These are phyloP conservation scores for Athelia sp. DNA, from an alignment of 1,284 basidiomycete genomes.

Conservation along the genomic window DNA sequence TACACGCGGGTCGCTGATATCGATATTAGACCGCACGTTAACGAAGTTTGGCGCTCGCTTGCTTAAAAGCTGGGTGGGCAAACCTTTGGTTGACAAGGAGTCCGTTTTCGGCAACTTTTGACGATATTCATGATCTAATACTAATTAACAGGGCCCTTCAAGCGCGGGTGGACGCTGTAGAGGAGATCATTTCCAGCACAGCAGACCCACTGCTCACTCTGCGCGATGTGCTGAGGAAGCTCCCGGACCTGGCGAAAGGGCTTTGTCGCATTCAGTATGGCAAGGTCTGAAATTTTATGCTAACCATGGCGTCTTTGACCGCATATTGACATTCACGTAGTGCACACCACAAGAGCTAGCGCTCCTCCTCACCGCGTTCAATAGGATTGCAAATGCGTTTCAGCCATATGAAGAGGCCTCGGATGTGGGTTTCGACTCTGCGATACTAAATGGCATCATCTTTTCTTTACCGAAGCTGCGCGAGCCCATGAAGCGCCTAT, in stretches of 20 bases:
- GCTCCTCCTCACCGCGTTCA: slow-evolving; percentile 72
- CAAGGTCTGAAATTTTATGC: slow-evolving; percentile 44
- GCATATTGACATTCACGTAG: slow-evolving; percentile 27
- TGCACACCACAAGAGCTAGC: slow-evolving; percentile 85
- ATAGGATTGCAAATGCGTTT: slow-evolving; percentile 70
- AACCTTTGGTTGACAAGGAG: slow-evolving; percentile 76
- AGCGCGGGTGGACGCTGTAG: slow-evolving; percentile 78
- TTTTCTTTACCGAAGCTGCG: slow-evolving; percentile 63
- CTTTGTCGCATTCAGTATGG: slow-evolving; percentile 88
- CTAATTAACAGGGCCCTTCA: slow-evolving; percentile 71
- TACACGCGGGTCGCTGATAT: slow-evolving; percentile 75
- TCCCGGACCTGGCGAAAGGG: slow-evolving; percentile 89
- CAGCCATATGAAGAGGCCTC: slow-evolving; percentile 37
- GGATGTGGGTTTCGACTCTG: slow-evolving; percentile 56
- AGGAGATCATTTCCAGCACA: slow-evolving; percentile 66
- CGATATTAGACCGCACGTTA: slow-evolving; percentile 82
- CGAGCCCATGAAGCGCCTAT: slow-evolving; percentile 49
- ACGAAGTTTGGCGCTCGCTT: slow-evolving; percentile 87
- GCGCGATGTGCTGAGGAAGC: slow-evolving; percentile 62
- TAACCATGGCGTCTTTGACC: not conserved
- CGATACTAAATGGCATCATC: slow-evolving; percentile 70
- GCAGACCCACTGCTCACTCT: slow-evolving; percentile 60
- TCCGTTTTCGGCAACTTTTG: slow-evolving; percentile 28
- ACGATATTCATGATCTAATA: not conserved
- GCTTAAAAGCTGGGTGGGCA: slow-evolving; percentile 83